A percentile compares a stretch with the other conserved stretches of the same genome.
Evolutionary conservation across 129 eudicot genomes (phyloP).

Genomic region (Centaurea solstitialis): DNA sequence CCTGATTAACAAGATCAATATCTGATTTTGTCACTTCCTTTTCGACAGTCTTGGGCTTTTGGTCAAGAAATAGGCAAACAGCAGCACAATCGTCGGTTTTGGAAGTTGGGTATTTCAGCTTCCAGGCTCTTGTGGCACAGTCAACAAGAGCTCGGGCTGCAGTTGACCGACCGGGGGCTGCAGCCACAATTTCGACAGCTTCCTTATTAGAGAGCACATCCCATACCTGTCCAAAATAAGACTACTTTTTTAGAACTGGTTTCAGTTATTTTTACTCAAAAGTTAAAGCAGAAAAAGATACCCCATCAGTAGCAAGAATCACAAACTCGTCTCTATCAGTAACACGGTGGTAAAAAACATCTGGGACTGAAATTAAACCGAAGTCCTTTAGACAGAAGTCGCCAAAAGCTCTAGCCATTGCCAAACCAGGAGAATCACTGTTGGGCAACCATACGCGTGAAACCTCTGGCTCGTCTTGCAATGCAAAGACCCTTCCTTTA

Average conservation of each 20-base stretch:
- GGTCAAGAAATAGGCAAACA: conserved; percentile 40
- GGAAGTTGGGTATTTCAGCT: conserved; percentile 45
- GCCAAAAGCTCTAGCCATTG: conserved; percentile 47
- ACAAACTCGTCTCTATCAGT: conserved; percentile 26
- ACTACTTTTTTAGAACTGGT: too few species aligned
- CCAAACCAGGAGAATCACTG: conserved; percentile 34
- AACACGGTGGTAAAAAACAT: conserved; percentile 17
- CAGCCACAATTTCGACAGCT: conserved; percentile 37
- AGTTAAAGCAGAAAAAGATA: background rate
- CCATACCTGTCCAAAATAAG: conserved; percentile 35
- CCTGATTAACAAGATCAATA: background rate
- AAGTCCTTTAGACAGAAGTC: conserved; percentile 38
- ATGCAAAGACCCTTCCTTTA: conserved; percentile 45
- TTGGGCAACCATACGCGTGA: conserved; percentile 41
- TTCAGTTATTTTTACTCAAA: background rate
- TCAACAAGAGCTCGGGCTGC: conserved; percentile 49
- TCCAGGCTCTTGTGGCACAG: conserved; percentile 41
- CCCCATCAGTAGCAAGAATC: conserved; percentile 56
- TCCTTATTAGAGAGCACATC: conserved; percentile 47
- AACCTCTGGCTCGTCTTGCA: conserved; percentile 41
- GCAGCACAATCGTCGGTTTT: conserved; percentile 46
- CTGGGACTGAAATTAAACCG: conserved; percentile 39
- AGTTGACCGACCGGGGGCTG: conserved; percentile 19
- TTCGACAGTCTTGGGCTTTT: background rate
- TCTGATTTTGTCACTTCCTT: background rate